Percentiles rank a stretch among this genome's conserved stretches.
These are phyloP conservation scores for Tilletia caries DNA, from an alignment of 1,284 basidiomycete species.

Conservation along the genomic window DNA sequence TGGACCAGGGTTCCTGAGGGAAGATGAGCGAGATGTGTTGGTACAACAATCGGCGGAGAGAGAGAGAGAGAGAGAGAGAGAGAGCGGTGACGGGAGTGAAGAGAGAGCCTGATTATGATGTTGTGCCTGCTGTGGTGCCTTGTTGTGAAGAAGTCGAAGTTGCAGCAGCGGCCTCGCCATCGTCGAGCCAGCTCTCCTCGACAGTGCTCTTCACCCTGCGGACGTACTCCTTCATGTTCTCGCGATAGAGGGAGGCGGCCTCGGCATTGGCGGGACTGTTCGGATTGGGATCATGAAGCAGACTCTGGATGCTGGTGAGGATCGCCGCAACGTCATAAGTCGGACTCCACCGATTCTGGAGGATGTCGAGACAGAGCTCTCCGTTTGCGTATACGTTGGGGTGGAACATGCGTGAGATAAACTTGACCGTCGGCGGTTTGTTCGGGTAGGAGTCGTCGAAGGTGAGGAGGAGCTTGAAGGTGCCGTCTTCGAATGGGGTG, in stretches of 20 bases:
- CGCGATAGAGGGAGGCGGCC: conserved; percentile 88
- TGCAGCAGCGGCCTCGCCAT: conserved; percentile 22
- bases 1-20: too few species aligned
- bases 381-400: conserved; percentile 98
- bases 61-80: background rate
- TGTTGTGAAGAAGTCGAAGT: background rate
- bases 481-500: conserved; percentile 99
- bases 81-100: background rate
- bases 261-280: conserved; percentile 97
- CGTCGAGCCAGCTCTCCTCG: conserved; percentile 53
- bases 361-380: conserved; percentile 93
- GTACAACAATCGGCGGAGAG: background rate
- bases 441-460: conserved; percentile 98
- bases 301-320: conserved; percentile 87
- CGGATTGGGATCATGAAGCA: conserved; percentile 95
- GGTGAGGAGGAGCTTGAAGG: conserved; percentile 89
- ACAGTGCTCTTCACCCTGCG: conserved; percentile 72
- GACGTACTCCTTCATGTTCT: conserved; percentile 98
- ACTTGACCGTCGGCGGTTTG: conserved; percentile 94
- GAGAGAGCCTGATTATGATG: background rate
- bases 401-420: conserved; percentile 96
- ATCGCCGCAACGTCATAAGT: conserved; percentile 99
- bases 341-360: conserved; percentile 96
- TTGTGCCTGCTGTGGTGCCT: background rate
- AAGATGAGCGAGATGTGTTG: too few species aligned